These are phyloP conservation scores for Arthroderma uncinatum DNA, from an alignment of 2,329 filamentous ascomycete genomes.

Conservation along the genomic window DNA sequence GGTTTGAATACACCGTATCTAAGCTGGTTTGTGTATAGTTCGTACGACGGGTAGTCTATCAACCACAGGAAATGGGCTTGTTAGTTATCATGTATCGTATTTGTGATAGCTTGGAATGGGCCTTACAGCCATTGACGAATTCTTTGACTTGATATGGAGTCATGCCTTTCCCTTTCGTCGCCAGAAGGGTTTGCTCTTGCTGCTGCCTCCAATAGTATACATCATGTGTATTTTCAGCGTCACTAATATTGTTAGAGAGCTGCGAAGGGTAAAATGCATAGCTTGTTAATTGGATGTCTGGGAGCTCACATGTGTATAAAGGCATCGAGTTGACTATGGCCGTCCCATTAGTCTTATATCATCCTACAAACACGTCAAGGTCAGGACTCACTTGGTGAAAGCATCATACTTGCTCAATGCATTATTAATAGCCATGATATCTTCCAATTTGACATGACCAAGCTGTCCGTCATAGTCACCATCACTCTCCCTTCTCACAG, in stretches of 20 bases:
- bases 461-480: conserved; percentile 41
- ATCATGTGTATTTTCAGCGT: conserved; percentile 60
- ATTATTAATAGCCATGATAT: conserved; percentile 50
- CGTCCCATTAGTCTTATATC: neutral
- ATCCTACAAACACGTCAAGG: conserved; percentile 9
- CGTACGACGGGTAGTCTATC: conserved; percentile 57
- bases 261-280: conserved; percentile 1
- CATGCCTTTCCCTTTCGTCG: conserved; percentile 63
- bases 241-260: conserved; percentile 27
- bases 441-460: conserved; percentile 43
- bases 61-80: neutral
- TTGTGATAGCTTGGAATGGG: neutral
- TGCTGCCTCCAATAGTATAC: conserved; percentile 78
- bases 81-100: neutral
- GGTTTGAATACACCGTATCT: conserved; percentile 46
- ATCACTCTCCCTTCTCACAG: conserved; percentile 37
- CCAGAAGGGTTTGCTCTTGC: conserved; percentile 63
- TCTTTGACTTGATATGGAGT: conserved; percentile 63
- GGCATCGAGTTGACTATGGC: conserved; percentile 43
- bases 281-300: neutral
- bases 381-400: conserved; percentile 41
- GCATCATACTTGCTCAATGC: conserved; percentile 47
- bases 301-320: conserved; percentile 49
- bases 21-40: conserved; percentile 53
- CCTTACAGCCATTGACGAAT: conserved; percentile 59